Evolutionary conservation across 2,329 filamentous ascomycete species (phyloP), one percentile per base, ranked within the genome.

Genomic region (Colletotrichum spaethianum): DNA sequence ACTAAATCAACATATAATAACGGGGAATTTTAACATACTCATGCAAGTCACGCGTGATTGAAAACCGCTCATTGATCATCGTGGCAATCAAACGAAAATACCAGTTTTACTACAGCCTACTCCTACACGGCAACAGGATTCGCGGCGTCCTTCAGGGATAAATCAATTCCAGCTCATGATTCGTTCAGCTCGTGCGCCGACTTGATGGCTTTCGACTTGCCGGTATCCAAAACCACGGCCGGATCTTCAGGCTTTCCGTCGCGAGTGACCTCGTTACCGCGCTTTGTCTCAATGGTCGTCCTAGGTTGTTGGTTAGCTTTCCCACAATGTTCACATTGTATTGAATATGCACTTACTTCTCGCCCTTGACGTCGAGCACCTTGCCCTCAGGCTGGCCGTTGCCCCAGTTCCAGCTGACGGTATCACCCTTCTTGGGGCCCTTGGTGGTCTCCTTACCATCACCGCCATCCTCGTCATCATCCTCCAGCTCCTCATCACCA

Each of bases 391-490:
- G 83, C 26, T 85, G 79, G 11, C 83, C 83, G 23, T 77, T 77
- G 16, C 84, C 84, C 84, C 84, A 86, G 33, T 84, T 84, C 84
- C 84, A 86, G 74, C 82, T 85, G 9, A 86, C 84, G 0, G 79
- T 86, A 9, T 86, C 83, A 2, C 84, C 84, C 55, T 80, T 78
- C 36, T 82, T 74, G 0, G 82, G 82, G 0, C 79, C 81, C 5
- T 83, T 81, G 38, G 75, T 77, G 20, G 78, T 62, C 3, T 76
- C 73, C 1, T 73, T 53, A 3, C 63, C 46, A 16, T 70, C 71
- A 2, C 65, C 67, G 9, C 69, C 67, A 5, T 75, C 67, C 4
- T 50, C 46, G 14, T 65, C 74, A 0, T 67, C 71, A 3, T 72
- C 74, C 0, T 40, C 69, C 40, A 73, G 64, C 3, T 75, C 72